Conservation (phyloP, 495 filamentous ascomycete species). For the Penicilliopsis zonata region DNA sequence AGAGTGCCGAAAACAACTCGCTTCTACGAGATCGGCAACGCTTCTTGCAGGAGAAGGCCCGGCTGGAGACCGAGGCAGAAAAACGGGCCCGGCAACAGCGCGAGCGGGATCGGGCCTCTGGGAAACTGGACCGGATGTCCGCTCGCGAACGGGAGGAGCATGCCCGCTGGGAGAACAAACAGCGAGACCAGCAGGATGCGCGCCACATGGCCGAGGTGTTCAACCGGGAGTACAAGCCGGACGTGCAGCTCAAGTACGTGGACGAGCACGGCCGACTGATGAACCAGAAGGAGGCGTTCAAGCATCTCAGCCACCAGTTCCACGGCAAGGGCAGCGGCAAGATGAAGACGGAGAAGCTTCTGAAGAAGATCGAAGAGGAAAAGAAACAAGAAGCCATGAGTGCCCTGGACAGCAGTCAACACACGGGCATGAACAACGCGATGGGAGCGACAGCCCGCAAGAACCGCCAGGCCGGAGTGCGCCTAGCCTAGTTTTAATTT, state of each 20-base stretch:
- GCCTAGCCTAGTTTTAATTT: too few relatives aligned
- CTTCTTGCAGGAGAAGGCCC: slow-evolving; percentile 72
- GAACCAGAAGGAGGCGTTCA: slow-evolving; percentile 92
- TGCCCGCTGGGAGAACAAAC: slow-evolving; percentile 73
- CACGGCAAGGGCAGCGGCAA: slow-evolving; percentile 96
- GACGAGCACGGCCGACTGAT: slow-evolving; percentile 78
- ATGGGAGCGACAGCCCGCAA: slow-evolving; percentile 64
- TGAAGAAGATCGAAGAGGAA: slow-evolving; percentile 97
- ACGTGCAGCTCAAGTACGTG: slow-evolving; percentile 78
- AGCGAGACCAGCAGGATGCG: slow-evolving; percentile 70
- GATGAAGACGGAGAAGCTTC: slow-evolving; percentile 90
- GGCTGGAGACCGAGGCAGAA: slow-evolving; percentile 64
- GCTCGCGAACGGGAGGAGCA: slow-evolving; percentile 84
- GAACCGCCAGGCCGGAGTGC: slow-evolving; percentile 77
- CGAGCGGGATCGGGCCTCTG: slow-evolving; percentile 72
- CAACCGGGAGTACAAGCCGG: slow-evolving; percentile 76
- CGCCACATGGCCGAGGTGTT: slow-evolving; percentile 74
- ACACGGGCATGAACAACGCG: slow-evolving; percentile 71
- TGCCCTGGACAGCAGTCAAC: slow-evolving; percentile 67
- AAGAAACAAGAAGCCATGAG: slow-evolving; percentile 75
- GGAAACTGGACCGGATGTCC: slow-evolving; percentile 75
- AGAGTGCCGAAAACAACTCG: slow-evolving; percentile 50
- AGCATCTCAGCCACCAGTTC: slow-evolving; percentile 90
- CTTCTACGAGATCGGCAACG: slow-evolving; percentile 60
- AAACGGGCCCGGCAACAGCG: slow-evolving; percentile 68